A percentile compares a stretch with the other conserved stretches of the same genome.
phyloP scores from a whole-genome alignment of 2,329 filamentous ascomycete species.

The Escovopsis sp. region DNA sequence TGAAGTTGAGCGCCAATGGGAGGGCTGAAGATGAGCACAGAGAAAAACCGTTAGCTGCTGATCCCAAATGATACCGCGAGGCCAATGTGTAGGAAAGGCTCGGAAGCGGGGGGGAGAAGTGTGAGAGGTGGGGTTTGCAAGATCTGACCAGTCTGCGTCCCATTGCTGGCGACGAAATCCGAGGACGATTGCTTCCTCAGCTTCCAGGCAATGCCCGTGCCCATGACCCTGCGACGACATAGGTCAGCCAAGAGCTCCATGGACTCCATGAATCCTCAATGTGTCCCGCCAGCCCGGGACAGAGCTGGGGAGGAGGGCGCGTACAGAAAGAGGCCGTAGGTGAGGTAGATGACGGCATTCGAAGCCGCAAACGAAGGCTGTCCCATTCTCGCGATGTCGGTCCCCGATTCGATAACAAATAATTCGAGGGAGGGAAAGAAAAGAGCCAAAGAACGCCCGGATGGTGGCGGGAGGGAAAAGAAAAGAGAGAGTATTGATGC shows the following conservation, averaged over 20 bases:
- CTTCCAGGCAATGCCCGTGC: constrained; percentile 42
- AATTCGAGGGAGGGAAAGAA: too few relatives aligned
- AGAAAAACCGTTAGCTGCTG: constrained; percentile 16
- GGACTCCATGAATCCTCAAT: too few relatives aligned
- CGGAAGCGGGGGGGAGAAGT: too few relatives aligned
- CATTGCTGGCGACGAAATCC: constrained; percentile 61
- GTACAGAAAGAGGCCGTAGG: constrained; percentile 65
- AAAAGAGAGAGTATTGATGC: too few relatives aligned
- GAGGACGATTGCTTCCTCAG: constrained; percentile 50
- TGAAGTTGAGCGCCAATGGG: constrained; percentile 75
- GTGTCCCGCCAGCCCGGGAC: not conserved
- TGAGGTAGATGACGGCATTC: constrained; percentile 71
- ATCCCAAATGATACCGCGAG: not conserved
- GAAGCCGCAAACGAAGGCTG: constrained; percentile 62
- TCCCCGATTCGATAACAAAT: not conserved
- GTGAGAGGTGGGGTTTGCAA: too few relatives aligned
- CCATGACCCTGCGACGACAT: constrained; percentile 38
- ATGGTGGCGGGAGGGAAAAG: too few relatives aligned
- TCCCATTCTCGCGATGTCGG: constrained; percentile 40
- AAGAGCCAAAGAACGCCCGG: too few relatives aligned
- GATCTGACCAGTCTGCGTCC: constrained; percentile 67
- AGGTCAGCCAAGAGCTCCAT: constrained; percentile 11
- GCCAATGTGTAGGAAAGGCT: not conserved
- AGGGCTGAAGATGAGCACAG: constrained; percentile 55
- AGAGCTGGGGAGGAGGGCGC: not conserved